phyloP scores from a whole-genome alignment of 73 alveolate genomes.

The Tetrahymena thermophila region DNA sequence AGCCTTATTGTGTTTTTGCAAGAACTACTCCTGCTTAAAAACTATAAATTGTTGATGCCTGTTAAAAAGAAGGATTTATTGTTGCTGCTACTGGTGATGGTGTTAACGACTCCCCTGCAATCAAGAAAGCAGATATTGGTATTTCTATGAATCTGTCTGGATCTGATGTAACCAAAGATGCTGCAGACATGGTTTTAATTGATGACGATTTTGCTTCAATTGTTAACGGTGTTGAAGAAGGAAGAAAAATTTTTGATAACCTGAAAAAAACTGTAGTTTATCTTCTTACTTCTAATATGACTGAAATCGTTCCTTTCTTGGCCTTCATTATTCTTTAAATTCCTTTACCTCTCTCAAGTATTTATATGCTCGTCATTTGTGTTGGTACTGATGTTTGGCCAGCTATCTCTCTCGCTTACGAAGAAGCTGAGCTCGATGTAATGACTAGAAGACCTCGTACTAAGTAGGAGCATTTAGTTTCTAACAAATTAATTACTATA shows the following conservation, averaged over 20 bases:
- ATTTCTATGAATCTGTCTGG: slow-evolving; percentile 93
- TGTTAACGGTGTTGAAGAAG: slow-evolving; percentile 89
- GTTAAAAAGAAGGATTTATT: slow-evolving; percentile 76
- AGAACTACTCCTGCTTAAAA: slow-evolving; percentile 87
- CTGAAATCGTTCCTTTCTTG: slow-evolving; percentile 79
- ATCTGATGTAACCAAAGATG: slow-evolving; percentile 98
- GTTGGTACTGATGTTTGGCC: slow-evolving; percentile 91
- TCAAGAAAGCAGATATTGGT: slow-evolving; percentile 88
- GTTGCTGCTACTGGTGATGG: slow-evolving; percentile 94
- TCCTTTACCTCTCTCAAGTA: slow-evolving; percentile 75
- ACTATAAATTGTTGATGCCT: slow-evolving; percentile 84
- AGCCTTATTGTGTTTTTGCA: slow-evolving; percentile 86
- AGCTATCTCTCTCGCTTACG: slow-evolving; percentile 78
- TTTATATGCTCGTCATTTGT: slow-evolving; percentile 69
- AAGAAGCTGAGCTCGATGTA: slow-evolving; percentile 78
- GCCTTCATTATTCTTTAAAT: slow-evolving; percentile 53
- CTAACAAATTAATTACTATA: background rate
- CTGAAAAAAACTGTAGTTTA: slow-evolving; percentile 69
- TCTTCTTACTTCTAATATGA: slow-evolving; percentile 61
- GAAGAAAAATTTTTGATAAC: slow-evolving; percentile 85
- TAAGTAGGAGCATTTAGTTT: slow-evolving; percentile 1
- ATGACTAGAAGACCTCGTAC: slow-evolving; percentile 82
- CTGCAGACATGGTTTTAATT: slow-evolving; percentile 95
- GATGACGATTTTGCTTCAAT: slow-evolving; percentile 94
- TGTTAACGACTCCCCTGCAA: slow-evolving; percentile 92